Percentiles rank a stretch among this genome's conserved stretches.
phyloP scores from a whole-genome alignment of 1,284 basidiomycete species.

The Peniophora sp. region DNA sequence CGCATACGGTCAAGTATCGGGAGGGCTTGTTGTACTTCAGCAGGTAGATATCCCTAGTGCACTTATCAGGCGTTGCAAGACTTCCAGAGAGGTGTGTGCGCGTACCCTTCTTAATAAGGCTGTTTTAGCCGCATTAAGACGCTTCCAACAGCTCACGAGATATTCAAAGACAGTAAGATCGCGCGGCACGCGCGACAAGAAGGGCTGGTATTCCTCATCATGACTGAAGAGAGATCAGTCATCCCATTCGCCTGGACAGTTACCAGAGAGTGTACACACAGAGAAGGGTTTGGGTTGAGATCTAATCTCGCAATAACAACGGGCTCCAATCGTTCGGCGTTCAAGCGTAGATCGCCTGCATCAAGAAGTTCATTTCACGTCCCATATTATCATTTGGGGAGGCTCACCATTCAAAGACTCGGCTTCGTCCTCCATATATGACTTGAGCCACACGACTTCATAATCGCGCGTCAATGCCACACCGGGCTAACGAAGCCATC shows the following conservation, averaged over 20 bases:
- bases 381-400: background rate
- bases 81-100: background rate
- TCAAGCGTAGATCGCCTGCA: conserved; percentile 29
- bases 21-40: conserved; percentile 56
- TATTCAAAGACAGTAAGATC: conserved; percentile 88
- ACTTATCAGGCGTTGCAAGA: background rate
- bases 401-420: conserved; percentile 9
- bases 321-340: conserved; percentile 62
- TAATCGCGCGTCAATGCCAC: conserved; percentile 65
- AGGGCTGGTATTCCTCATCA: conserved; percentile 73
- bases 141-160: conserved; percentile 87
- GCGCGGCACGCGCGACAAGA: conserved; percentile 73
- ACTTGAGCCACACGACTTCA: conserved; percentile 79
- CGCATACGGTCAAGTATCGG: conserved; percentile 65
- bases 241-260: background rate
- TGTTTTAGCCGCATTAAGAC: conserved; percentile 54
- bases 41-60: conserved; percentile 49
- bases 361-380: background rate
- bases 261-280: background rate
- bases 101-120: conserved; percentile 57
- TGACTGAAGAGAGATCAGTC: conserved; percentile 39
- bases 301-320: conserved; percentile 86
- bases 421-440: conserved; percentile 13
- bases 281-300: conserved; percentile 38
- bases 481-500: conserved; percentile 40